These are phyloP conservation scores for Aphanoascus verrucosus DNA, from an alignment of 2,329 filamentous ascomycete species.

Conservation along the genomic window DNA sequence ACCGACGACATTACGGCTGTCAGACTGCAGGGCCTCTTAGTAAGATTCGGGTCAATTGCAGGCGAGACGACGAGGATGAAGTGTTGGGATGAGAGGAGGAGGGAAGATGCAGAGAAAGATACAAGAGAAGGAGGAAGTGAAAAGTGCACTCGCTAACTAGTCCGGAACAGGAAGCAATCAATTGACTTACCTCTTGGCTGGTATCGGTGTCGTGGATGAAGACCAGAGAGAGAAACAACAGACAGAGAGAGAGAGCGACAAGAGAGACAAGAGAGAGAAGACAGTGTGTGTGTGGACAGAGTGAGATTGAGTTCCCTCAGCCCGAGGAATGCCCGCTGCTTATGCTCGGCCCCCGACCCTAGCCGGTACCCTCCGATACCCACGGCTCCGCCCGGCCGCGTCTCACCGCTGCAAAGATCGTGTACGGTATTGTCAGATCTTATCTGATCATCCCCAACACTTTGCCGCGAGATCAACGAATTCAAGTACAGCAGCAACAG, in stretches of 20 bases:
- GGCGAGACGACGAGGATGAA: no score
- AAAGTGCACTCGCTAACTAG: no score
- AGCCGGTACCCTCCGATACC: constrained; percentile 6
- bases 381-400: no score
- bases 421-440: neutral
- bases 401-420: neutral
- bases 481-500: no score
- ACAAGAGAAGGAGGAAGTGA: constrained; percentile 29
- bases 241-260: neutral
- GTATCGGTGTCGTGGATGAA: constrained; percentile 15
- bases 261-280: neutral
- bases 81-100: constrained; percentile 32
- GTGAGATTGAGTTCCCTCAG: neutral
- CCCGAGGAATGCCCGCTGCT: neutral
- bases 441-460: neutral
- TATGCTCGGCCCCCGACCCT: constrained; percentile 5
- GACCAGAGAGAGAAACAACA: neutral
- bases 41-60: constrained; percentile 15
- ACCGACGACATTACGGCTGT: constrained; percentile 30
- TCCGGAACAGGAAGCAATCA: no score
- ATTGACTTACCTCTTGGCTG: no score
- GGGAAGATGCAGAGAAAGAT: constrained; percentile 21
- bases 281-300: neutral
- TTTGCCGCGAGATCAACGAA: no score
- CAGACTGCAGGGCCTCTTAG: neutral